These are phyloP conservation scores for Mariannaea elegans DNA, from an alignment of 2,329 filamentous ascomycete genomes.

Conservation along the genomic window DNA sequence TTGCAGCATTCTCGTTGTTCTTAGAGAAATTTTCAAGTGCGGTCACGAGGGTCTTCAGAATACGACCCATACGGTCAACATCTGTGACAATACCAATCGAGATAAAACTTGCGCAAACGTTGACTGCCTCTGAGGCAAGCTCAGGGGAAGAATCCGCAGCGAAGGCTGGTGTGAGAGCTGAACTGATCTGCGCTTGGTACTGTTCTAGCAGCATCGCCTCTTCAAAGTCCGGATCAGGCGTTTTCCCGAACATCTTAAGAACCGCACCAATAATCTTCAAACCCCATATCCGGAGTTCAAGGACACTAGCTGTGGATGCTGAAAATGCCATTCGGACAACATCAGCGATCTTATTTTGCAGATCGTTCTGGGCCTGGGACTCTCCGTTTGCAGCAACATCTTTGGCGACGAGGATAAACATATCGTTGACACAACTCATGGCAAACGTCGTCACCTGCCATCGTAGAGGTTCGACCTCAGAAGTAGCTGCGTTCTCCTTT, in stretches of 20 bases:
- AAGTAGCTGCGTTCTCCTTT: constrained; percentile 55
- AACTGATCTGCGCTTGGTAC: constrained; percentile 98
- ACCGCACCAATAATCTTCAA: constrained; percentile 94
- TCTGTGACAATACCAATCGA: constrained; percentile 97
- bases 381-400: constrained; percentile 82
- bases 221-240: constrained; percentile 95
- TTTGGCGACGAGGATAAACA: constrained; percentile 81
- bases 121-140: constrained; percentile 92
- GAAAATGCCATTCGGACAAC: constrained; percentile 98
- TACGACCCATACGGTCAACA: constrained; percentile 97
- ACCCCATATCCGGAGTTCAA: constrained; percentile 89
- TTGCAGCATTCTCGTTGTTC: constrained; percentile 82
- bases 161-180: constrained; percentile 94
- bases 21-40: constrained; percentile 92
- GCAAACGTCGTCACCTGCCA: constrained; percentile 98
- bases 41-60: constrained; percentile 89
- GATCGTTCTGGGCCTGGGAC: constrained; percentile 77
- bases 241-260: constrained; percentile 94
- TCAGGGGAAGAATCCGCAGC: constrained; percentile 95
- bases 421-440: constrained; percentile 85
- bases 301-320: constrained; percentile 91
- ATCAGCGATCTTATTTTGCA: constrained; percentile 88
- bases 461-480: constrained; percentile 85
- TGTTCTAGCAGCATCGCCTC: constrained; percentile 96
- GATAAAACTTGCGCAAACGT: constrained; percentile 98